Base-by-base conservation (phyloP, 345 rosid genomes). In the Sapria himalayana region DNA sequence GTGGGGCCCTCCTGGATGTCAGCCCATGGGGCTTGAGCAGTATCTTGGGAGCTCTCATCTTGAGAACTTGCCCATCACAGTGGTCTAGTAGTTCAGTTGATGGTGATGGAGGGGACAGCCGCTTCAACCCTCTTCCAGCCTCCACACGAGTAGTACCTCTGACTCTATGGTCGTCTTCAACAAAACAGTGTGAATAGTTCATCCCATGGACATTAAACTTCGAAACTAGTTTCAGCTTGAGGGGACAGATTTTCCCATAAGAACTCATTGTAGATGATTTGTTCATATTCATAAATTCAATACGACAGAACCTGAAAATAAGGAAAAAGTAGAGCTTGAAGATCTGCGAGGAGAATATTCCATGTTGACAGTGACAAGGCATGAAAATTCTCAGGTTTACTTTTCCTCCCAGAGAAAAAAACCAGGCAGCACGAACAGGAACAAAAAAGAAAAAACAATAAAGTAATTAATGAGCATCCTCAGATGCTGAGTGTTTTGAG, bases 91-190 rank as follows among this genome's bases (percentile, higher is more conserved):
- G n/a, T n/a, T n/a, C n/a, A n/a, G n/a, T n/a, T n/a, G n/a, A n/a
- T n/a, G n/a, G n/a, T n/a, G n/a, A 18, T 48, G 43, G 49, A 0
- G 70, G 72, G 19, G 59, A 64, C 15, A 33, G 52, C 42, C 77
- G 61, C 64, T 66, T 66, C 17, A 64, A 51, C 16, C 50, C 36
- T 59, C 57, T 61, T 43, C 57, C 49, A 6, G 69, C 60, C 37
- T 51, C 50, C 31, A 22, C 46, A 59, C 50, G 46, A 23, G 64
- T 38, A 16, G 39, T 46, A 40, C 24, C 29, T 15, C 29, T 15
- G 32, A 22, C 50, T 21, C 31, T 6, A 11, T 13, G 20, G 24
- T 45, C 23, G 15, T 32, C 46, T 22, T 14, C 23, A 22, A 29
- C 24, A 13, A 43, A 21, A 52, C 40, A 36, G 14, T 19, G 22